These are phyloP conservation scores for Pisolithus albus DNA, from an alignment of 768 basidiomycete genomes.

Conservation along the genomic window DNA sequence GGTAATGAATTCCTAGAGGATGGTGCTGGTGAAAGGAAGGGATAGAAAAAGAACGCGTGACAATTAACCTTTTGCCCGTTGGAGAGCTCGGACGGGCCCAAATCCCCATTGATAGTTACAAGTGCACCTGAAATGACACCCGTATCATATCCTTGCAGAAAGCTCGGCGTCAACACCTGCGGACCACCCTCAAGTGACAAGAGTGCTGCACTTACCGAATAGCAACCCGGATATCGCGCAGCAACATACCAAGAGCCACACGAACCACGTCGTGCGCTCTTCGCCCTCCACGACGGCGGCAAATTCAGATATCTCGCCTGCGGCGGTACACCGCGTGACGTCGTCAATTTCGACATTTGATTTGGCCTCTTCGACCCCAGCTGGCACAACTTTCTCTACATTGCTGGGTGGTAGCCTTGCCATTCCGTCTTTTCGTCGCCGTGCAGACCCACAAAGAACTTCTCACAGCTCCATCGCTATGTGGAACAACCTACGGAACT, in stretches of 20 bases:
- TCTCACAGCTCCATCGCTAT: too few species aligned
- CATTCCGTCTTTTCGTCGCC: too few species aligned
- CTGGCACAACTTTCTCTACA: too few species aligned
- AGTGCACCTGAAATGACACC: slow-evolving; percentile 79
- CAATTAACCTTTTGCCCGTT: slow-evolving; percentile 53
- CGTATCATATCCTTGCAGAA: slow-evolving; percentile 62
- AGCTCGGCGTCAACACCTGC: slow-evolving; percentile 2
- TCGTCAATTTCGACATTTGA: slow-evolving; percentile 12
- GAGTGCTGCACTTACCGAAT: slow-evolving; percentile 46
- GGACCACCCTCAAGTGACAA: not conserved
- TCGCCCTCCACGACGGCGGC: slow-evolving; percentile 59
- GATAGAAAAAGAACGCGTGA: not conserved
- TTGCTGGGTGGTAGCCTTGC: too few species aligned
- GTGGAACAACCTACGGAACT: too few species aligned
- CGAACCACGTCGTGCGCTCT: slow-evolving; percentile 62
- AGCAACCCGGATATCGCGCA: slow-evolving; percentile 72
- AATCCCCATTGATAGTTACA: slow-evolving; percentile 61
- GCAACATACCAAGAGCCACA: slow-evolving; percentile 70
- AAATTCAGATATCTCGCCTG: slow-evolving; percentile 53
- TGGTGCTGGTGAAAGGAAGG: not conserved
- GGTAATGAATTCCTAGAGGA: slow-evolving; percentile 65
- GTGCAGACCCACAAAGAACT: too few species aligned
- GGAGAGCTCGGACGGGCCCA: slow-evolving; percentile 51
- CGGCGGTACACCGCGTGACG: slow-evolving; percentile 7
- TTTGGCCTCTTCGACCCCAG: not conserved